These are phyloP conservation scores for Endothia cerciana DNA, from an alignment of 2,329 filamentous ascomycete species.

Conservation along the genomic window DNA sequence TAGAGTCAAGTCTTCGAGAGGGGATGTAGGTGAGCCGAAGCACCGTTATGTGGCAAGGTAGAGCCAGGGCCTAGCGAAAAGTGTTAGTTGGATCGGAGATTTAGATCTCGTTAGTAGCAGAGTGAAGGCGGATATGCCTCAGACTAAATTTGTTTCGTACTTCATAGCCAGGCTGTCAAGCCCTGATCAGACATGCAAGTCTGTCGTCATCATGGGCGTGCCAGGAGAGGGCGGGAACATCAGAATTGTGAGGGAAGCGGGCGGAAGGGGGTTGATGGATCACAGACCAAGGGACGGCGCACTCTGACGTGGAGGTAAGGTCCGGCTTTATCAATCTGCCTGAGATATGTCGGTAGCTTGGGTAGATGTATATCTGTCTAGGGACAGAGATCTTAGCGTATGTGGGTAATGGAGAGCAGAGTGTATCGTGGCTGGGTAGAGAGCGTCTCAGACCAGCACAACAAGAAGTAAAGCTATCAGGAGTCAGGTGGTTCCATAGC, in stretches of 20 bases:
- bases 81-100: no score
- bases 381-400: neutral
- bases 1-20: no score
- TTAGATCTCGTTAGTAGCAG: no score
- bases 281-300: neutral
- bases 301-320: neutral
- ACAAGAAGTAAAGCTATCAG: no score
- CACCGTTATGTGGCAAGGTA: no score
- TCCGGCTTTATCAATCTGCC: neutral
- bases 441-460: no score
- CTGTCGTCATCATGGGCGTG: slow-evolving; percentile 4
- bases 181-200: slow-evolving; percentile 15
- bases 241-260: neutral
- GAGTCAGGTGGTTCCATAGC: no score
- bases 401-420: neutral
- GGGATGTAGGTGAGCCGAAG: no score
- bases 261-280: neutral
- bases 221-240: neutral
- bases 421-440: neutral
- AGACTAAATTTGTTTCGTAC: neutral
- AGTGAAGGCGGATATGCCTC: neutral
- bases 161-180: slow-evolving; percentile 8
- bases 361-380: neutral
- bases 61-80: no score
- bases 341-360: neutral